Evolutionary conservation across 345 rosid species (phyloP).

Genomic region (Brassica incana): DNA sequence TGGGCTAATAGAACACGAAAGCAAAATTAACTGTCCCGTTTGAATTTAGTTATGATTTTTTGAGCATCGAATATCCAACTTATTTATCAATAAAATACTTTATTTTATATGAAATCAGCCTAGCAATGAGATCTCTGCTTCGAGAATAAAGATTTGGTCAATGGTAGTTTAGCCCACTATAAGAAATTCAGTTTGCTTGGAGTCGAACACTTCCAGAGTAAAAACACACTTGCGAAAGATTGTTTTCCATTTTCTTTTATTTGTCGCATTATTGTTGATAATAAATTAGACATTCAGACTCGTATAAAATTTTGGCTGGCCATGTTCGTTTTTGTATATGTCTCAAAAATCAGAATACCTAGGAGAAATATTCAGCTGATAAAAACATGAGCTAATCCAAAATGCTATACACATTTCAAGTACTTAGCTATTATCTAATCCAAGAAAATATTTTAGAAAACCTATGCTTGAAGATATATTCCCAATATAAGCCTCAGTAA

Average conservation of each 20-base stretch:
- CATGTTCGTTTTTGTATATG: neutral
- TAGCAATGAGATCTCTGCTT: constrained; percentile 7
- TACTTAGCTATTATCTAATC: neutral
- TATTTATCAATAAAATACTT: neutral
- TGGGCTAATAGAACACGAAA: constrained; percentile 34
- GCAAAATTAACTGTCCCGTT: neutral
- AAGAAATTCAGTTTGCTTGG: constrained; percentile 19
- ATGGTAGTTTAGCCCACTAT: constrained; percentile 42
- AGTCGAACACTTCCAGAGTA: neutral
- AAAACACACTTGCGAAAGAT: neutral
- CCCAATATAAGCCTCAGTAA: too few relatives aligned
- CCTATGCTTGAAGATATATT: neutral
- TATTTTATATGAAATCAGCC: neutral
- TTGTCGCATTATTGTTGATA: neutral
- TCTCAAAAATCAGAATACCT: neutral
- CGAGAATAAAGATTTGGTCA: constrained; percentile 32
- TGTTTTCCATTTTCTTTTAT: neutral
- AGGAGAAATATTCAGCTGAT: neutral
- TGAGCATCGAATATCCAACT: neutral
- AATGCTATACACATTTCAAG: neutral
- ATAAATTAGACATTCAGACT: neutral
- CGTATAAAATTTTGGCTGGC: neutral
- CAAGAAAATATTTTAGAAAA: neutral
- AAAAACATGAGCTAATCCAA: neutral
- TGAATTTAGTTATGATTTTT: neutral